Percentiles rank a stretch among this genome's conserved stretches.
Evolutionary conservation across 208 protist genomes (phyloP).

Genomic region (Giardia muris): DNA sequence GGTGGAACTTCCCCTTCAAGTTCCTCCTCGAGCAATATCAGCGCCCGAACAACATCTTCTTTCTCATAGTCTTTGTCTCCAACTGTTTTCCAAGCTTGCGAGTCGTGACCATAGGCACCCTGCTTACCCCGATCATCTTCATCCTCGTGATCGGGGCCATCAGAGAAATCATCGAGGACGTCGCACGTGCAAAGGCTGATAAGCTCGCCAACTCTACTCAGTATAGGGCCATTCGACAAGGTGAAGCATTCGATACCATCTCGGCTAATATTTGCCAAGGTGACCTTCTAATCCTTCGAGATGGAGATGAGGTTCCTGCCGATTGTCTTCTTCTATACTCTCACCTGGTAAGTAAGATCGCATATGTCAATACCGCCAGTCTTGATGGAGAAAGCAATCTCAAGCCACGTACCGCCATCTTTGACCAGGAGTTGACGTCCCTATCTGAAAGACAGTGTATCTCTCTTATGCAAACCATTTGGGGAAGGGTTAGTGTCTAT

Average conservation of each 20-base stretch:
- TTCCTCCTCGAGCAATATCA: constrained; percentile 25
- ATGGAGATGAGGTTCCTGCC: constrained; percentile 60
- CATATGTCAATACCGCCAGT: constrained; percentile 70
- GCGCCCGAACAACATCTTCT: constrained; percentile 4
- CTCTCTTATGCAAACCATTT: not conserved
- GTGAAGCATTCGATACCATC: not conserved
- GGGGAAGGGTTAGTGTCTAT: not conserved
- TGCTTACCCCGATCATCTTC: not conserved
- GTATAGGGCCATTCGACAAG: not conserved
- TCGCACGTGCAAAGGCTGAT: not conserved
- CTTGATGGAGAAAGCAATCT: constrained; percentile 95
- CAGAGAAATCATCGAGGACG: constrained; percentile 14
- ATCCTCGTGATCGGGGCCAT: not conserved
- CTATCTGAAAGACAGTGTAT: not conserved
- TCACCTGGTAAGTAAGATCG: not conserved
- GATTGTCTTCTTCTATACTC: constrained; percentile 26
- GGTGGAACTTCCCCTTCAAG: constrained; percentile 16
- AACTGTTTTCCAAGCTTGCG: not conserved
- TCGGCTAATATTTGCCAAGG: constrained; percentile 70
- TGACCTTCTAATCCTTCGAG: constrained; percentile 67
- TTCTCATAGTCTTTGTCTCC: not conserved
- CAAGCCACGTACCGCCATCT: constrained; percentile 60
- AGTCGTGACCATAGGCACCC: not conserved
- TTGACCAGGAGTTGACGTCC: not conserved
- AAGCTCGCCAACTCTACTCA: not conserved